Evolutionary conservation across 768 basidiomycete species (phyloP).

Genomic region (Naematelia aurantialba): DNA sequence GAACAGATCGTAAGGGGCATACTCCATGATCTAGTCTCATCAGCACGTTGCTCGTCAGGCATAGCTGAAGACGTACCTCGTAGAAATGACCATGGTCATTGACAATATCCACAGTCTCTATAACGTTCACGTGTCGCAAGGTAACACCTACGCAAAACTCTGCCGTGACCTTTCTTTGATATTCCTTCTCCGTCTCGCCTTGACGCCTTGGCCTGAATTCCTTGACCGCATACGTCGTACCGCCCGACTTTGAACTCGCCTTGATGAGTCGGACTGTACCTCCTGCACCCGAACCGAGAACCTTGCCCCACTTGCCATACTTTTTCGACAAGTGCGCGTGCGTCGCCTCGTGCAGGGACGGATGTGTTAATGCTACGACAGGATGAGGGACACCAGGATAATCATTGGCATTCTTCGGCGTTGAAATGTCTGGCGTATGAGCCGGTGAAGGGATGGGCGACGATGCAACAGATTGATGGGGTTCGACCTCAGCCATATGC

Average conservation of each 20-base stretch:
- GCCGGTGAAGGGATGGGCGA: slow-evolving; percentile 16
- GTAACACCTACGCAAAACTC: slow-evolving; percentile 88
- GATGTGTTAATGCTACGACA: slow-evolving; percentile 46
- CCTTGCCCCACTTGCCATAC: slow-evolving; percentile 97
- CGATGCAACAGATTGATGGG: neutral
- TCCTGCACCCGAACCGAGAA: slow-evolving; percentile 94
- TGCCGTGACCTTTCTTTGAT: slow-evolving; percentile 98
- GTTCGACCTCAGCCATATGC: slow-evolving; percentile 23
- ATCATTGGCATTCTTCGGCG: slow-evolving; percentile 41
- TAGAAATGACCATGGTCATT: slow-evolving; percentile 97
- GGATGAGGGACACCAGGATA: slow-evolving; percentile 47
- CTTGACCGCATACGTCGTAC: slow-evolving; percentile 88
- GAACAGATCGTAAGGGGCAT: slow-evolving; percentile 96
- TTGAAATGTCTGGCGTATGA: slow-evolving; percentile 32
- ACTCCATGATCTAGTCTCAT: slow-evolving; percentile 85
- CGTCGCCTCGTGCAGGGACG: slow-evolving; percentile 50
- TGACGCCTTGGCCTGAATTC: slow-evolving; percentile 86
- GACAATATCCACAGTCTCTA: slow-evolving; percentile 96
- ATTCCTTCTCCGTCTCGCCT: slow-evolving; percentile 91
- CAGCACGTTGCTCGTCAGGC: neutral
- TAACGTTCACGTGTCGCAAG: slow-evolving; percentile 91
- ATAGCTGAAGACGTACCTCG: slow-evolving; percentile 63
- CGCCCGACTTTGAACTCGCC: slow-evolving; percentile 72
- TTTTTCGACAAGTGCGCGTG: slow-evolving; percentile 82
- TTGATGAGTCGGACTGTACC: slow-evolving; percentile 97